Base-by-base conservation (phyloP, 1,284 basidiomycete genomes). In the Farysia itapuensis region DNA sequence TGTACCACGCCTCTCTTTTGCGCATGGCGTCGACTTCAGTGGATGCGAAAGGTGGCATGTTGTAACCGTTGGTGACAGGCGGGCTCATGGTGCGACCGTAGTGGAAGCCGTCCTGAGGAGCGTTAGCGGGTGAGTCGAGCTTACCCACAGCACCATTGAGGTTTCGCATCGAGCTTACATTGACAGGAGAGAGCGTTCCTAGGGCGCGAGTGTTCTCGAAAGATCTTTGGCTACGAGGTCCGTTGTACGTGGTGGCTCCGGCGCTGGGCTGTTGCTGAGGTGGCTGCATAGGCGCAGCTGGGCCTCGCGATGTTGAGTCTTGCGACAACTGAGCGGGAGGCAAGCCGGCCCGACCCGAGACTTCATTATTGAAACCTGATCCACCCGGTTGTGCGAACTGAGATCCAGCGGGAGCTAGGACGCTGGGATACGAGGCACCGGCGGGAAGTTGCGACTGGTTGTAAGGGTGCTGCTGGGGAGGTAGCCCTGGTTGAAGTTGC, bases 1-100 rank as follows among this genome's bases (percentile, higher is more conserved):
- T 86, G 84, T 96, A 86, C 85, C 93, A 95, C 20, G 81, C 80
- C 78, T 92, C 86, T 58, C 89, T 84, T 70, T 85, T 86, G 80
- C 84, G 86, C 67, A 88, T 77, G 25, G 80, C 80, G 59, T 93
- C 90, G 24, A 92, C 75, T 72, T 94, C 92, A 22, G 82, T 49
- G 12, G 41, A 30, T 4, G 45, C 45, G 16, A 33, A 36, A 30
- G 47, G 53, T 18, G 56, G 56, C 35, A 49, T 48, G 38, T 49
- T 59, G 46, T 53, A 53, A 12, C 59, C 59, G 22, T 63, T 63
- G 33, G 39, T 34, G 2, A 28, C 50, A 4, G 53, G 44, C 13
- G 59, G 40, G 19, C 57, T 52, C 23, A 46, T 41, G 35, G 41
- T 40, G 11, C 57, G 50, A 18, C 58, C 64, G 18, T 73, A 69